Conservation (phyloP, 2,329 filamentous ascomycete genomes). For the Xylariaceae sp. region DNA sequence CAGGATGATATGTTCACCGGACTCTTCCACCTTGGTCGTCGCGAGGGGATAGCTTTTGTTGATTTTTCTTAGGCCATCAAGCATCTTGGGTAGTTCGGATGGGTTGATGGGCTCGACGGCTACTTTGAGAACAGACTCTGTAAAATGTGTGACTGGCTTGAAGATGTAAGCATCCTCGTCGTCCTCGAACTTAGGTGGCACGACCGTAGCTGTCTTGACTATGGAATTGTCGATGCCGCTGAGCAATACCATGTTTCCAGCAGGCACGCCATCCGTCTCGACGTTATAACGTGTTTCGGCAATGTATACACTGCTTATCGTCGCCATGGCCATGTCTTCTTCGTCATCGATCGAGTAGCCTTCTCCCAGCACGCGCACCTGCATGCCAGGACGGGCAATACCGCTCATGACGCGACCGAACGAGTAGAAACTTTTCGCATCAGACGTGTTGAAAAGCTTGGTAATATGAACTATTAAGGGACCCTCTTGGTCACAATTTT, state of each 20-base stretch:
- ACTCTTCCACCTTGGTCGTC: constrained; percentile 96
- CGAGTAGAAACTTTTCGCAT: constrained; percentile 86
- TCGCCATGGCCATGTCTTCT: constrained; percentile 90
- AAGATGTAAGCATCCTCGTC: constrained; percentile 95
- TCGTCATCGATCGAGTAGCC: constrained; percentile 95
- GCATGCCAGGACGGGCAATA: constrained; percentile 72
- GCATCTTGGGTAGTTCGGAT: constrained; percentile 96
- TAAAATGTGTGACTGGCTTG: constrained; percentile 87
- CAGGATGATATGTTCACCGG: constrained; percentile 89
- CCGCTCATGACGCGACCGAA: constrained; percentile 92
- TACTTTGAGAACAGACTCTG: constrained; percentile 95
- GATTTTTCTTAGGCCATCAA: constrained; percentile 91
- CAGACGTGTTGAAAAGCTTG: constrained; percentile 84
- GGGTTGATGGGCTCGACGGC: constrained; percentile 98
- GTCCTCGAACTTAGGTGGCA: constrained; percentile 73
- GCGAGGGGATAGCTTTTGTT: constrained; percentile 97
- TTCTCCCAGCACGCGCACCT: constrained; percentile 88
- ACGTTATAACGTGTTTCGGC: constrained; percentile 91
- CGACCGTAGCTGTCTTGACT: constrained; percentile 90
- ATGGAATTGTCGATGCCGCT: constrained; percentile 96
- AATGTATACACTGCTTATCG: constrained; percentile 81
- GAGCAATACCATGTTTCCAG: constrained; percentile 88
- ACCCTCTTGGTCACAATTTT: constrained; percentile 78
- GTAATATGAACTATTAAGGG: constrained; percentile 88
- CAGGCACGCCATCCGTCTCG: constrained; percentile 83